Percentiles rank a stretch among this genome's conserved stretches.
phyloP scores from a whole-genome alignment of 23 red algal species.

The Gracilariopsis chorda region DNA sequence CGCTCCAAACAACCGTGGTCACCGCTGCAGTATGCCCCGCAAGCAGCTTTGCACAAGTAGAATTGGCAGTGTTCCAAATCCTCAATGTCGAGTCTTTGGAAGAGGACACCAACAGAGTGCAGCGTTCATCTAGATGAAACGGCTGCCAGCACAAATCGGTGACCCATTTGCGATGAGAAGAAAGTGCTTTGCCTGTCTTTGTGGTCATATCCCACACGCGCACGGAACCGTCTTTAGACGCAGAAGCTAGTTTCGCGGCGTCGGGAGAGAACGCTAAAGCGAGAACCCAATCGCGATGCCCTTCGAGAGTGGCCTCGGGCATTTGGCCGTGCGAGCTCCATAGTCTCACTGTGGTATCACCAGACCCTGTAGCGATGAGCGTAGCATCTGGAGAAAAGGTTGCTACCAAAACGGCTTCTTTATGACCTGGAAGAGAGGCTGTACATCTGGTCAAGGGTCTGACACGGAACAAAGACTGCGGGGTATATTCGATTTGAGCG shows the following conservation, averaged over 20 bases:
- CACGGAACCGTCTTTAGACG: slow-evolving; percentile 29
- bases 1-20: slow-evolving; percentile 82
- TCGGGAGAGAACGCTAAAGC: slow-evolving; percentile 80
- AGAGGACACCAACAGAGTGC: slow-evolving; percentile 22
- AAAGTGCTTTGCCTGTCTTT: neutral
- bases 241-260: slow-evolving; percentile 29
- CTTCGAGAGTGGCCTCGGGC: slow-evolving; percentile 52
- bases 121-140: slow-evolving; percentile 53
- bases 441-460: slow-evolving; percentile 76
- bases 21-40: slow-evolving; percentile 79
- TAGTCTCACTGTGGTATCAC: slow-evolving; percentile 85
- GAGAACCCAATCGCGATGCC: slow-evolving; percentile 86
- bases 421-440: slow-evolving; percentile 79
- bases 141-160: slow-evolving; percentile 83
- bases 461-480: slow-evolving; percentile 87
- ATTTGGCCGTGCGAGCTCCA: slow-evolving; percentile 75
- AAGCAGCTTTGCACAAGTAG: slow-evolving; percentile 48
- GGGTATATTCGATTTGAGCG: slow-evolving; percentile 62
- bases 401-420: slow-evolving; percentile 73
- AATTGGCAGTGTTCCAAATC: slow-evolving; percentile 74
- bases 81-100: slow-evolving; percentile 81
- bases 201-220: slow-evolving; percentile 18
- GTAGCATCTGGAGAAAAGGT: slow-evolving; percentile 77
- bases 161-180: slow-evolving; percentile 81
- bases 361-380: slow-evolving; percentile 73